phyloP scores from a whole-genome alignment of 176 grass and related monocot genomes.

The Oryza brachyantha region DNA sequence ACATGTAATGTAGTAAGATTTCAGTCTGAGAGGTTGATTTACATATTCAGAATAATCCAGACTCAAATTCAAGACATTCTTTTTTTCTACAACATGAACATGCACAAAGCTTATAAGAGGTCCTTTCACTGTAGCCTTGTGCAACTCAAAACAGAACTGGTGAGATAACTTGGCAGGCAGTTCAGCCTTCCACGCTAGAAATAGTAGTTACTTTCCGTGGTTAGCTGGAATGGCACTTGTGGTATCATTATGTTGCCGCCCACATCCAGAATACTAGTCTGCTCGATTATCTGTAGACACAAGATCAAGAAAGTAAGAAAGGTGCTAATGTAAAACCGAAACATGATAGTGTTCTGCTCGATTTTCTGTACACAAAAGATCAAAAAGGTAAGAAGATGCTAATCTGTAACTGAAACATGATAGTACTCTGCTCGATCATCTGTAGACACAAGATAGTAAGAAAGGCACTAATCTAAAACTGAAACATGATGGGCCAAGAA shows the following conservation, averaged over 20 bases:
- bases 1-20: not conserved
- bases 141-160: not conserved
- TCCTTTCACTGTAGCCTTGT: not conserved
- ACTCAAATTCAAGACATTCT: not conserved
- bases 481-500: not conserved
- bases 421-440: constrained; percentile 46
- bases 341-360: too few relatives aligned
- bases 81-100: not conserved
- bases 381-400: not conserved
- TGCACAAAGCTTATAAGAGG: not conserved
- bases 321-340: not conserved
- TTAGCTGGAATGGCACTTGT: constrained; percentile 32
- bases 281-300: constrained; percentile 43
- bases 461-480: not conserved
- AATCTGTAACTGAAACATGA: too few relatives aligned
- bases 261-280: constrained; percentile 38
- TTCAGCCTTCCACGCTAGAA: constrained; percentile 18
- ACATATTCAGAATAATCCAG: constrained; percentile 2
- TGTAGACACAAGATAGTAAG: constrained; percentile 28
- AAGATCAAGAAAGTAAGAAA: constrained; percentile 13
- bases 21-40: constrained; percentile 2
- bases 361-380: constrained; percentile 37
- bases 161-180: not conserved
- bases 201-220: constrained; percentile 25
- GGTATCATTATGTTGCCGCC: constrained; percentile 19